phyloP scores from a whole-genome alignment of 1,284 basidiomycete genomes.

The Heliocybe sulcata region DNA sequence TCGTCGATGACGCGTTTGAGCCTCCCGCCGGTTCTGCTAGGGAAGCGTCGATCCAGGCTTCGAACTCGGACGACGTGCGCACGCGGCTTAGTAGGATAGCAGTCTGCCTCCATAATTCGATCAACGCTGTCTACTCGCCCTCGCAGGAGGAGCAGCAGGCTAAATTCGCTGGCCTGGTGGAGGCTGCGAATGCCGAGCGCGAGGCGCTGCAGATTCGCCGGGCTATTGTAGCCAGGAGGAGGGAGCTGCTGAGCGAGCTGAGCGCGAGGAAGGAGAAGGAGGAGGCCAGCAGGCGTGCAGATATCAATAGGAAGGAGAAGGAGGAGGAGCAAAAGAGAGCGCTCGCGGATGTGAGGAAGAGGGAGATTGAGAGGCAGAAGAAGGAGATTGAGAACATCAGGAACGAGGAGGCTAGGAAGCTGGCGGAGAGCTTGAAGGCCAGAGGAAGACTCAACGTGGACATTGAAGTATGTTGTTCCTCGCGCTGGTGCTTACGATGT shows the following conservation, averaged over 20 bases:
- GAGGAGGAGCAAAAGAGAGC: constrained; percentile 65
- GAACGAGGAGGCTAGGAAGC: constrained; percentile 84
- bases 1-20: constrained; percentile 75
- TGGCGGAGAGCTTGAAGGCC: constrained; percentile 82
- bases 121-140: constrained; percentile 42
- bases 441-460: constrained; percentile 84
- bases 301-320: constrained; percentile 62
- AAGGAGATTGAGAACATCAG: constrained; percentile 81
- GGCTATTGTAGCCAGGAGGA: constrained; percentile 80
- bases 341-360: constrained; percentile 65
- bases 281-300: constrained; percentile 76
- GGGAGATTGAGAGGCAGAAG: constrained; percentile 74
- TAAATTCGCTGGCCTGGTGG: constrained; percentile 47
- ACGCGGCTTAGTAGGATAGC: constrained; percentile 78
- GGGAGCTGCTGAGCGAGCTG: constrained; percentile 86
- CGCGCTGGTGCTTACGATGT: constrained; percentile 2
- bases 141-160: constrained; percentile 45
- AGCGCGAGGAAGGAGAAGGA: constrained; percentile 87
- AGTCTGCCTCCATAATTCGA: constrained; percentile 62
- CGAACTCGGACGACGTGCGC: constrained; percentile 61
- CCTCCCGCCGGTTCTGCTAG: constrained; percentile 22
- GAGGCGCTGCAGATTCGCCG: constrained; percentile 72
- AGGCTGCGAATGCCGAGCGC: constrained; percentile 63
- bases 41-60: constrained; percentile 57
- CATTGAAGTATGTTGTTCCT: constrained; percentile 54